Evolutionary conservation across 2,329 filamentous ascomycete genomes (phyloP).

Genomic region (Volutella citrinella): DNA sequence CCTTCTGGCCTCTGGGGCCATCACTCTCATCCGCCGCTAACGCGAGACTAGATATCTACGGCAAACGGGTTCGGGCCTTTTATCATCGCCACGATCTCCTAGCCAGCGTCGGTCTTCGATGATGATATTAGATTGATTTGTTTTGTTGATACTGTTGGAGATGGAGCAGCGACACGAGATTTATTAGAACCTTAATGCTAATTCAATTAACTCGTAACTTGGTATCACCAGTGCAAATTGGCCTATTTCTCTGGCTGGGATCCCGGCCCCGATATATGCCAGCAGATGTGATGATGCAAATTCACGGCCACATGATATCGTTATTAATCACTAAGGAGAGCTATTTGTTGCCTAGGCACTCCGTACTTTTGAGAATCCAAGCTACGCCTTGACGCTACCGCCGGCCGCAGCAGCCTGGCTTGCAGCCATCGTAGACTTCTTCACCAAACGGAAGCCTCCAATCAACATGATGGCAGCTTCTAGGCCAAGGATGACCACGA

Average conservation of each 20-base stretch:
- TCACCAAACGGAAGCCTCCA: conserved; percentile 45
- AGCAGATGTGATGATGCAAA: too few relatives aligned
- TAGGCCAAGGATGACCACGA: conserved; percentile 46
- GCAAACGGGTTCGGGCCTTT: conserved; percentile 73
- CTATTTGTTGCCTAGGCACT: too few relatives aligned
- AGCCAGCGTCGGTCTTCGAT: conserved; percentile 29
- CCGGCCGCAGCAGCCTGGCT: conserved; percentile 8
- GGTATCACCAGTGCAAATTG: too few relatives aligned
- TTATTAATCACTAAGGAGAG: too few relatives aligned
- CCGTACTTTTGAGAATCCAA: too few relatives aligned
- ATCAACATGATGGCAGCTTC: conserved; percentile 42
- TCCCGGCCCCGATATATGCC: too few relatives aligned
- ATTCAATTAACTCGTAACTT: too few relatives aligned
- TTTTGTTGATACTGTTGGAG: background rate
- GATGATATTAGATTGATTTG: conserved; percentile 4
- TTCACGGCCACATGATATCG: too few relatives aligned
- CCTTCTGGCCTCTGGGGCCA: too few relatives aligned
- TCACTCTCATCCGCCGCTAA: too few relatives aligned
- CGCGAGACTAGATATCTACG: conserved; percentile 71
- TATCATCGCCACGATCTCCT: conserved; percentile 75
- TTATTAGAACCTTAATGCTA: too few relatives aligned
- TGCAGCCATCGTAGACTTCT: conserved; percentile 39
- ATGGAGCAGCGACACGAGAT: background rate
- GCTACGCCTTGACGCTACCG: conserved; percentile 21
- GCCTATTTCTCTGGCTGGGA: too few relatives aligned